These are phyloP conservation scores for Taiwanofungus camphoratus DNA, from an alignment of 1,284 basidiomycete species.

Conservation along the genomic window DNA sequence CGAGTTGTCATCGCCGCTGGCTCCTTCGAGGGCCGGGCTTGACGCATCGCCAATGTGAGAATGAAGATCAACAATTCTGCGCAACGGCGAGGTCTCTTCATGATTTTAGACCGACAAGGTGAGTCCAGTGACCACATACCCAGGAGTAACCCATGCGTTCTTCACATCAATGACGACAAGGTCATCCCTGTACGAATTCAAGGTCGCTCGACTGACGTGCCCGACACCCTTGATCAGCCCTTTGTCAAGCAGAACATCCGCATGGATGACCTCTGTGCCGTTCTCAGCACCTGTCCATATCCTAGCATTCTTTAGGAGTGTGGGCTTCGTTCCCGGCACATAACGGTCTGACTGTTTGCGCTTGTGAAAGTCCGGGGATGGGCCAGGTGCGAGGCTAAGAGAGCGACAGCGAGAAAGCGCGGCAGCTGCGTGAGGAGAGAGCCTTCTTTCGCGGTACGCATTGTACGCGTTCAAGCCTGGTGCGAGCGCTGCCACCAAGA, in stretches of 20 bases:
- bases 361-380: constrained; percentile 34
- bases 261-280: constrained; percentile 31
- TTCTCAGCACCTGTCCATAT: constrained; percentile 46
- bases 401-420: constrained; percentile 25
- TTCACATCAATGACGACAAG: constrained; percentile 25
- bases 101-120: no score
- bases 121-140: no score
- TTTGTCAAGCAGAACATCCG: constrained; percentile 32
- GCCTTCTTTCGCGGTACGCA: no score
- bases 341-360: constrained; percentile 48
- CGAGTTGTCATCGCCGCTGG: constrained; percentile 35
- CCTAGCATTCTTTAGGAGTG: constrained; percentile 52
- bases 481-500: no score
- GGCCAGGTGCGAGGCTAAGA: constrained; percentile 28
- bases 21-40: constrained; percentile 30
- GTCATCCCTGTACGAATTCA: constrained; percentile 14
- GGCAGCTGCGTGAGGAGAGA: constrained; percentile 17
- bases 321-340: constrained; percentile 40
- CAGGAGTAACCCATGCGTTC: constrained; percentile 34
- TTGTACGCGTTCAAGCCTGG: no score
- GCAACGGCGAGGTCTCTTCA: no score
- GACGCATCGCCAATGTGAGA: constrained; percentile 54
- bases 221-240: constrained; percentile 33
- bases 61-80: constrained; percentile 55
- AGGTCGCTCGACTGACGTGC: constrained; percentile 7